Percentiles rank a stretch among this genome's conserved stretches.
Evolutionary conservation across 805 yeast genomes (phyloP).

Genomic region (Metschnikowia lochheadii): DNA sequence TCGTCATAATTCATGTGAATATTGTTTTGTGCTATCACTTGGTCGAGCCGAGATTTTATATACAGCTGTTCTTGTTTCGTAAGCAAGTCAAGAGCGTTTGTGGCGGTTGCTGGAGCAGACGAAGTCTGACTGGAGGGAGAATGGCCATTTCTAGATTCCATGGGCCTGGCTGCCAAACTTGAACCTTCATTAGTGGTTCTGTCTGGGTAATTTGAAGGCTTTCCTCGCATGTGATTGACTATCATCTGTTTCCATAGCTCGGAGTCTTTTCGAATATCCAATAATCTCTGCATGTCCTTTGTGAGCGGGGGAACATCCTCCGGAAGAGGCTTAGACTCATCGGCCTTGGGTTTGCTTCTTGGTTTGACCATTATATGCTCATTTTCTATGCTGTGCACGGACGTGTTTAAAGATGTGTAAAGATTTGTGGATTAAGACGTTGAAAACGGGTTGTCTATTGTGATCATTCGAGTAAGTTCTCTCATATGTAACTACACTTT

Average conservation of each 20-base stretch:
- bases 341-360: not conserved
- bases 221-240: not conserved
- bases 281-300: slow-evolving; percentile 12
- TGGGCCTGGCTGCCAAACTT: not conserved
- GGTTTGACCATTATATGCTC: not conserved
- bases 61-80: slow-evolving; percentile 9
- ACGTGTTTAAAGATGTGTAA: not conserved
- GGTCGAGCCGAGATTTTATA: slow-evolving; percentile 10
- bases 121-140: not conserved
- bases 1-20: slow-evolving; percentile 10
- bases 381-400: not conserved
- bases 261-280: slow-evolving; percentile 28
- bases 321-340: not conserved
- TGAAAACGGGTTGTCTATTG: not conserved
- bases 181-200: not conserved
- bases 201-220: not conserved
- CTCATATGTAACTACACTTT: not conserved
- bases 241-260: slow-evolving; percentile 34
- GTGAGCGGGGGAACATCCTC: not conserved
- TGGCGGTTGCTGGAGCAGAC: not conserved
- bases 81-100: slow-evolving; percentile 2
- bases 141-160: not conserved
- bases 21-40: slow-evolving; percentile 6
- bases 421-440: not conserved
- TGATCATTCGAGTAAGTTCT: not conserved